Conservation (phyloP, 805 yeast species). For the Nakazawaea wickerhamii region DNA sequence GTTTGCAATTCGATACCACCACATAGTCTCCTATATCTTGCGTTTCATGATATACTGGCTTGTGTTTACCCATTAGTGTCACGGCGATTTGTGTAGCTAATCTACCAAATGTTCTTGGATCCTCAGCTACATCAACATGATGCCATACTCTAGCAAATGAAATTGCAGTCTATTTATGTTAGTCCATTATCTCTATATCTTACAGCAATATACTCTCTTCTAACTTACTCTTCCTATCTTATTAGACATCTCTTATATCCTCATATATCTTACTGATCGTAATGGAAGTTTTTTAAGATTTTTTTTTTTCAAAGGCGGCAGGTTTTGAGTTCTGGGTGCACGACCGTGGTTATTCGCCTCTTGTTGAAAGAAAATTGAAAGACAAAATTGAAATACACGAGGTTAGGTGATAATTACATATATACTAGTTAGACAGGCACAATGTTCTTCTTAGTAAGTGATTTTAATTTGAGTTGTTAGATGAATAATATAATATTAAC, state of each 20-base stretch:
- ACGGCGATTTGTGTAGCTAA: constrained; percentile 85
- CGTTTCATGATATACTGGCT: constrained; percentile 76
- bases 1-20: constrained; percentile 88
- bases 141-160: constrained; percentile 92
- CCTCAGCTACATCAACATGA: constrained; percentile 85
- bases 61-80: constrained; percentile 93
- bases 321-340: no score
- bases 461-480: no score
- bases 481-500: no score
- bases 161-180: constrained; percentile 45
- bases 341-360: no score
- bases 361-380: neutral
- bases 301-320: neutral
- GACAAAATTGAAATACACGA: neutral
- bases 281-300: neutral
- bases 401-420: no score
- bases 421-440: neutral
- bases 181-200: neutral
- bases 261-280: no score
- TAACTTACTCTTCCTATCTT: constrained; percentile 37
- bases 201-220: no score
- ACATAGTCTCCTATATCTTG: constrained; percentile 95
- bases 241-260: constrained; percentile 38
- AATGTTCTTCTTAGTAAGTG: constrained; percentile 18
- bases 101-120: constrained; percentile 84